Conservation (phyloP, 2,329 filamentous ascomycete species). For the Apiospora phragmitis region DNA sequence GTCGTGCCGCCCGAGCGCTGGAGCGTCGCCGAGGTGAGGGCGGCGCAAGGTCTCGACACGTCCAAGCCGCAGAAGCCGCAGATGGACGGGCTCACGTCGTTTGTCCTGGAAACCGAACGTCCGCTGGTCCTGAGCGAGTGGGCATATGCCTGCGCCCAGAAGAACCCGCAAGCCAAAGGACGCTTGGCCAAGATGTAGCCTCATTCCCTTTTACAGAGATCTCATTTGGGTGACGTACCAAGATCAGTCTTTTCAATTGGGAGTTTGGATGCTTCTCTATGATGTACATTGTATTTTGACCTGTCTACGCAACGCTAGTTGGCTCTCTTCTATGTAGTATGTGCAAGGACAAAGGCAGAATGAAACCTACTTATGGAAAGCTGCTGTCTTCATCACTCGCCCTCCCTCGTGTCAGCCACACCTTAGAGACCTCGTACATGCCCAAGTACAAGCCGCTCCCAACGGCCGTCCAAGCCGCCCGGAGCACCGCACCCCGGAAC, state of each 20-base stretch:
- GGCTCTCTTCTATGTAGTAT: not conserved
- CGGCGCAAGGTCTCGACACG: constrained; percentile 11
- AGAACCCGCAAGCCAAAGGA: constrained; percentile 13
- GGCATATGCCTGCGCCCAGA: constrained; percentile 11
- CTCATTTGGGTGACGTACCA: not conserved
- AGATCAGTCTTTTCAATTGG: not conserved
- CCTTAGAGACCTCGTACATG: constrained; percentile 78
- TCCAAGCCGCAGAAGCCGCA: constrained; percentile 12
- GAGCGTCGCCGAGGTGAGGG: constrained; percentile 52
- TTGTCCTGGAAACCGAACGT: constrained; percentile 15
- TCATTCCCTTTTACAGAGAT: not conserved
- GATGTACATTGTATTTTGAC: not conserved
- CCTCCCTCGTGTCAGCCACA: constrained; percentile 49
- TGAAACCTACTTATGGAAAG: constrained; percentile 17
- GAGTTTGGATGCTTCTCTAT: not conserved
- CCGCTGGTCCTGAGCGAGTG: constrained; percentile 16
- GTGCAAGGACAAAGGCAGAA: not conserved
- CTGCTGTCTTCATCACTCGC: constrained; percentile 38
- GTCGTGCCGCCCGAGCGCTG: constrained; percentile 64
- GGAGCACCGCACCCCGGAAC: constrained; percentile 73
- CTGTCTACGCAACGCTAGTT: not conserved
- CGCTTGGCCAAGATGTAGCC: not conserved
- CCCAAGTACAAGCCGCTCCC: constrained; percentile 84
- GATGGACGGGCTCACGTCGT: constrained; percentile 11
- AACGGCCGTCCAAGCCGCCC: constrained; percentile 78